Evolutionary conservation across 805 yeast genomes (phyloP).

Genomic region (Suhomyces emberorum): DNA sequence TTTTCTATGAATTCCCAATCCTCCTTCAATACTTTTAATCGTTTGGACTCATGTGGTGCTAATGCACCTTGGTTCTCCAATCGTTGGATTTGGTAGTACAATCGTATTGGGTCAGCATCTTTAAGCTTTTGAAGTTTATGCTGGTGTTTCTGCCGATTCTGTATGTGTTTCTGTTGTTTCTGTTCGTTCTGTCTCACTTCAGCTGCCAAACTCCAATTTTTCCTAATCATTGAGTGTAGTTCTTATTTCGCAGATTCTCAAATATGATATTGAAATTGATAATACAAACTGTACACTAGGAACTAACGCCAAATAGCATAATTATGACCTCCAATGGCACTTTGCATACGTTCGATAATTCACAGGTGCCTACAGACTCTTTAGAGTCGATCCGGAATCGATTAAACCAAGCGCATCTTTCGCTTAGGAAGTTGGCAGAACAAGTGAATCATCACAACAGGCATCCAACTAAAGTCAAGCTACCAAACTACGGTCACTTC

Average conservation of each 20-base stretch:
- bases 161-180: slow-evolving; percentile 33
- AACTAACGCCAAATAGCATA: too few relatives aligned
- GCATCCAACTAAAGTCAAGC: slow-evolving; percentile 33
- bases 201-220: slow-evolving; percentile 33
- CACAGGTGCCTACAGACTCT: slow-evolving; percentile 33
- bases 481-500: slow-evolving; percentile 56
- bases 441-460: slow-evolving; percentile 35
- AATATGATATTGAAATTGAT: too few relatives aligned
- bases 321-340: too few relatives aligned
- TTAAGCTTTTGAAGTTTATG: slow-evolving; percentile 23
- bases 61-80: slow-evolving; percentile 17
- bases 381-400: slow-evolving; percentile 40
- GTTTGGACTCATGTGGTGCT: slow-evolving; percentile 17
- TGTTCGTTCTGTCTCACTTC: slow-evolving; percentile 36
- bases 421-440: slow-evolving; percentile 36
- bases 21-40: slow-evolving; percentile 25
- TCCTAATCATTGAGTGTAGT: slow-evolving; percentile 23
- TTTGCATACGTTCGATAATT: slow-evolving; percentile 1
- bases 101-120: slow-evolving; percentile 32
- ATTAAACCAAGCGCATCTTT: slow-evolving; percentile 40
- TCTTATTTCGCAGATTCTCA: too few relatives aligned
- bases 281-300: too few relatives aligned
- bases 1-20: slow-evolving; percentile 41
- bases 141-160: slow-evolving; percentile 34
- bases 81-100: slow-evolving; percentile 30